Conservation (phyloP, 2,329 filamentous ascomycete species). For the Pestalotiopsis sp. region DNA sequence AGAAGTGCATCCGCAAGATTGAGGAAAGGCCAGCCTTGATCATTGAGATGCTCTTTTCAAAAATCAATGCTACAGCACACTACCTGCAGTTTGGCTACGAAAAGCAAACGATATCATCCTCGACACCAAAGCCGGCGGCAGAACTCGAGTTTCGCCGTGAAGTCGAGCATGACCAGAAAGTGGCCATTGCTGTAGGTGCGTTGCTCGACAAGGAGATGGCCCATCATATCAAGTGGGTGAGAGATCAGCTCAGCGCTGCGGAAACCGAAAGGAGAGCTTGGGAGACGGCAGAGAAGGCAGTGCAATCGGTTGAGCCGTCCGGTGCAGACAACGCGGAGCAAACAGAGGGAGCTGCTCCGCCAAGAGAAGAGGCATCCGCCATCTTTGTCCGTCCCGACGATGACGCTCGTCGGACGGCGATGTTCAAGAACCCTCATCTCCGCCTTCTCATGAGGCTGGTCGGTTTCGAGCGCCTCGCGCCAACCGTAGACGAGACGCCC, state of each 20-base stretch:
- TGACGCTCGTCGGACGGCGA: slow-evolving; percentile 68
- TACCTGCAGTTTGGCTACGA: slow-evolving; percentile 92
- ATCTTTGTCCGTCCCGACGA: slow-evolving; percentile 65
- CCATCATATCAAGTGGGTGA: slow-evolving; percentile 81
- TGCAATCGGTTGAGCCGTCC: slow-evolving; percentile 43
- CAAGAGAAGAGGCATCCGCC: slow-evolving; percentile 44
- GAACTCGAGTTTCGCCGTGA: slow-evolving; percentile 81
- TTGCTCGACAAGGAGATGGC: slow-evolving; percentile 79
- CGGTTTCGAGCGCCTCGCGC: slow-evolving; percentile 64
- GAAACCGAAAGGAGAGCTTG: slow-evolving; percentile 75
- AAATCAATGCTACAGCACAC: slow-evolving; percentile 79
- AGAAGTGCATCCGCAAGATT: slow-evolving; percentile 80
- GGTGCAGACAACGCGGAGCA: slow-evolving; percentile 29
- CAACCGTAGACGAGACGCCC: slow-evolving; percentile 66
- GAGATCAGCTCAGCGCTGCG: slow-evolving; percentile 68
- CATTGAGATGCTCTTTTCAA: slow-evolving; percentile 93
- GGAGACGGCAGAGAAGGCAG: slow-evolving; percentile 71
- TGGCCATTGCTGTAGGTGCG: slow-evolving; percentile 78
- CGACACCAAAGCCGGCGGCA: slow-evolving; percentile 70
- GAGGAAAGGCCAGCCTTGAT: slow-evolving; percentile 83
- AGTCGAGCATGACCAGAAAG: slow-evolving; percentile 69
- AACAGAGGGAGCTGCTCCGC: slow-evolving; percentile 27
- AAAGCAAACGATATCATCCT: slow-evolving; percentile 67
- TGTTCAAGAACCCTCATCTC: slow-evolving; percentile 89
- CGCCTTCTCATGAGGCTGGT: slow-evolving; percentile 80